A percentile compares a stretch with the other conserved stretches of the same genome.
Conservation (phyloP, 345 rosid genomes). For the Aethionema arabicum region DNA sequence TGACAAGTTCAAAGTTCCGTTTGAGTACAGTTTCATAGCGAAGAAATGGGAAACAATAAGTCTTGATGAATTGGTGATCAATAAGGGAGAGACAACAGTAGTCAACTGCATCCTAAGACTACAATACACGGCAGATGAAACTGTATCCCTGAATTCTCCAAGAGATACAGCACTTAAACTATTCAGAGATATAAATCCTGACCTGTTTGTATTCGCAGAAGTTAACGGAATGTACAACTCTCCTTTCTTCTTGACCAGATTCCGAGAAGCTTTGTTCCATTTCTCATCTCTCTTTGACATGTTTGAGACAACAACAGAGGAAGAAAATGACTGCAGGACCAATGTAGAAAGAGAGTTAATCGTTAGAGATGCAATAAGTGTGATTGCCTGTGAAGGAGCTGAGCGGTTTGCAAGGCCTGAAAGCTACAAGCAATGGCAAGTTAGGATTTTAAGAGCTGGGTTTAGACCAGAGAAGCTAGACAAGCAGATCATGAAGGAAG, state of each 20-base stretch:
- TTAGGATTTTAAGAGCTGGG: constrained; percentile 53
- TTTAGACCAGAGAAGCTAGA: constrained; percentile 55
- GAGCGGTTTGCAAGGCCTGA: constrained; percentile 75
- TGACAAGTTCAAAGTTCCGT: constrained; percentile 57
- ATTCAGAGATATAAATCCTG: constrained; percentile 56
- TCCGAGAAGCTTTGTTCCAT: constrained; percentile 66
- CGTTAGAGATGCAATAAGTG: constrained; percentile 60
- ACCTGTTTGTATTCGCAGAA: constrained; percentile 61
- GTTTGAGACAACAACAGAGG: constrained; percentile 46
- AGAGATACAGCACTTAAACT: constrained; percentile 63
- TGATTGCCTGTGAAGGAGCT: constrained; percentile 66
- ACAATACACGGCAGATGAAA: constrained; percentile 66
- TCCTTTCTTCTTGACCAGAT: constrained; percentile 66
- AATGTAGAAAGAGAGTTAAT: constrained; percentile 58
- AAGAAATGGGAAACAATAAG: constrained; percentile 74
- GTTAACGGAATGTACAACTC: constrained; percentile 63
- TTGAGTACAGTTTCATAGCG: constrained; percentile 57
- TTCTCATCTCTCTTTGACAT: constrained; percentile 69
- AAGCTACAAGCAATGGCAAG: constrained; percentile 78
- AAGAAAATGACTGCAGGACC: constrained; percentile 55
- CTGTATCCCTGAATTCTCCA: constrained; percentile 48
- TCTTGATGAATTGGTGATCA: constrained; percentile 59
- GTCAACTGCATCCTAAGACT: constrained; percentile 60
- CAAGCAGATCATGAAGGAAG: constrained; percentile 48
- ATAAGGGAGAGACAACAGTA: constrained; percentile 51